Conservation (phyloP, 345 rosid species). For the Acer campestre region DNA sequence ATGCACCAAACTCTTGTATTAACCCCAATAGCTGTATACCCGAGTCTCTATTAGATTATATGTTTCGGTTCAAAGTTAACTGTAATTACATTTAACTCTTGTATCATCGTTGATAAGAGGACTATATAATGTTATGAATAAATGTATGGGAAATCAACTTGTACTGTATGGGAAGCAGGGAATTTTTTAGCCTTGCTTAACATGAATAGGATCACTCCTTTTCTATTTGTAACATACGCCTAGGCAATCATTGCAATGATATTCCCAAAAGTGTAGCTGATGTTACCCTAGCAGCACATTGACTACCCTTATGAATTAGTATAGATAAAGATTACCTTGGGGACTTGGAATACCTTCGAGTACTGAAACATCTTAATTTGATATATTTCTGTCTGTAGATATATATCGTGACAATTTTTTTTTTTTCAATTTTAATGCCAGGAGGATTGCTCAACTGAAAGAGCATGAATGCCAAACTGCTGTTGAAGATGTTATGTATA, state of each 20-base stretch:
- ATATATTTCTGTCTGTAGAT: slow-evolving; percentile 8
- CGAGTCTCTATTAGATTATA: background rate
- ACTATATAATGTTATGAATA: background rate
- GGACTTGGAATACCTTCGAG: slow-evolving; percentile 8
- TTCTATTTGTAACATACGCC: background rate
- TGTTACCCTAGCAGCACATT: slow-evolving; percentile 4
- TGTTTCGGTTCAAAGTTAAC: background rate
- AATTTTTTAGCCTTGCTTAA: background rate
- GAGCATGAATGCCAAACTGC: slow-evolving; percentile 64
- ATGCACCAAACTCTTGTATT: background rate
- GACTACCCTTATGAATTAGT: slow-evolving; percentile 5
- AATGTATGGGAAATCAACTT: slow-evolving; percentile 7
- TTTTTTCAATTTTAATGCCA: slow-evolving; percentile 28
- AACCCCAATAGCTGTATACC: background rate
- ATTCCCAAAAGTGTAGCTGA: slow-evolving; percentile 11
- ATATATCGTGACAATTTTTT: background rate
- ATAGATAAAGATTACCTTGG: background rate
- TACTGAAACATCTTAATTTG: background rate
- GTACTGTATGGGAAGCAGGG: background rate
- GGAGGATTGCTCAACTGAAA: slow-evolving; percentile 83
- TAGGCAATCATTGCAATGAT: slow-evolving; percentile 1
- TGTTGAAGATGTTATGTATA: slow-evolving; percentile 89
- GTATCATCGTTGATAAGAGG: background rate
- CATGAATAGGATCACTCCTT: background rate
- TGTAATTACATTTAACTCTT: background rate